phyloP scores from a whole-genome alignment of 441 rosid genomes.

The Eutrema salsugineum region DNA sequence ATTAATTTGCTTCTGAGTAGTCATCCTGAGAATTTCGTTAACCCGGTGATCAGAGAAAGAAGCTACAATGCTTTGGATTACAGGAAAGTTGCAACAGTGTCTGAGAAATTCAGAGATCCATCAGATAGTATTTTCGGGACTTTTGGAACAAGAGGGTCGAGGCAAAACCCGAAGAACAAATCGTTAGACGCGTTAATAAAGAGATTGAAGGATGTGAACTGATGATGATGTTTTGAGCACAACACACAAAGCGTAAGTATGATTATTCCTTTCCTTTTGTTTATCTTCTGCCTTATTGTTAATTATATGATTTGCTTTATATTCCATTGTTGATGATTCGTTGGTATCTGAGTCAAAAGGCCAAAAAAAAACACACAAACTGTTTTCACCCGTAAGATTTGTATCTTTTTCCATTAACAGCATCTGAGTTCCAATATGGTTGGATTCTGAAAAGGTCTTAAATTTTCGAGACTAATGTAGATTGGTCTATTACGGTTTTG shows the following conservation, averaged over 20 bases:
- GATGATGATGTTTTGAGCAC: slow-evolving; percentile 40
- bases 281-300: slow-evolving; percentile 23
- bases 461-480: not conserved
- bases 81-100: slow-evolving; percentile 70
- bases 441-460: too few species aligned
- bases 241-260: slow-evolving; percentile 31
- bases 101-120: slow-evolving; percentile 89
- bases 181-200: slow-evolving; percentile 81
- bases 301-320: slow-evolving; percentile 36
- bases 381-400: slow-evolving; percentile 9
- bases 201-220: slow-evolving; percentile 82
- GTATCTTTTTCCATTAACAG: not conserved
- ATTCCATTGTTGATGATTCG: slow-evolving; percentile 33
- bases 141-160: slow-evolving; percentile 82
- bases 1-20: slow-evolving; percentile 76
- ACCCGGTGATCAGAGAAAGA: slow-evolving; percentile 85
- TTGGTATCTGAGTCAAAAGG: slow-evolving; percentile 6
- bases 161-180: slow-evolving; percentile 86
- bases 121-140: slow-evolving; percentile 87
- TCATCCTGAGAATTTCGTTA: slow-evolving; percentile 85
- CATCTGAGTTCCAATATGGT: too few species aligned
- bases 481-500: not conserved
- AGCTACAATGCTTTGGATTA: slow-evolving; percentile 77
- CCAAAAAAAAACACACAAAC: not conserved
- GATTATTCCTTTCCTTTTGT: slow-evolving; percentile 15